These are phyloP conservation scores for Onygenales sp. DNA, from an alignment of 2,329 filamentous ascomycete genomes.

Conservation along the genomic window DNA sequence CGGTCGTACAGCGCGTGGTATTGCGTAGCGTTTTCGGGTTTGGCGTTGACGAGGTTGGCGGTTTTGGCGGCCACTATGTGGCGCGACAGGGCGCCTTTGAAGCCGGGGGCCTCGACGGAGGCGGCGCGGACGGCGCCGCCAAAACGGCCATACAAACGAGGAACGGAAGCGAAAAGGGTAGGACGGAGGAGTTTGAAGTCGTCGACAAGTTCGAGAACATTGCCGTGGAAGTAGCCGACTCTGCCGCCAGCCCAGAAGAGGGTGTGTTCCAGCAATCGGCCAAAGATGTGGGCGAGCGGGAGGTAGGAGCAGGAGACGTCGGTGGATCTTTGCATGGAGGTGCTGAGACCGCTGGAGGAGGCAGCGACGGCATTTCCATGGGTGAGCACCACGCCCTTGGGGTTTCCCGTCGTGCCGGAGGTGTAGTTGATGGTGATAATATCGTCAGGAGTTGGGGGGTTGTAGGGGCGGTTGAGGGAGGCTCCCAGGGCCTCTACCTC, in stretches of 20 bases:
- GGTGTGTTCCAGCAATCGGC: slow-evolving; percentile 70
- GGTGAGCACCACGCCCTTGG: slow-evolving; percentile 60
- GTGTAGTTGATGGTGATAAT: slow-evolving; percentile 66
- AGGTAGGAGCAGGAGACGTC: slow-evolving; percentile 78
- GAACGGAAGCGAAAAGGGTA: slow-evolving; percentile 77
- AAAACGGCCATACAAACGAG: slow-evolving; percentile 85
- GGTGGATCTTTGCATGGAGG: slow-evolving; percentile 41
- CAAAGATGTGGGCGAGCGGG: slow-evolving; percentile 88
- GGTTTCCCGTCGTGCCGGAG: slow-evolving; percentile 54
- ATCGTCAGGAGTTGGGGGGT: slow-evolving; percentile 64
- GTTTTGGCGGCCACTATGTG: slow-evolving; percentile 73
- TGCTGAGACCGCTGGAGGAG: slow-evolving; percentile 51
- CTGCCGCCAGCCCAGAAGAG: slow-evolving; percentile 61
- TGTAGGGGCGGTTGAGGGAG: slow-evolving; percentile 58
- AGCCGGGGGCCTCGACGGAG: slow-evolving; percentile 67
- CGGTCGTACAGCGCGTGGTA: slow-evolving; percentile 45
- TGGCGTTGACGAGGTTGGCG: slow-evolving; percentile 62
- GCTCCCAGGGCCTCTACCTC: slow-evolving; percentile 76
- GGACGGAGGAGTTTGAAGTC: slow-evolving; percentile 83
- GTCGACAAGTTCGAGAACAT: slow-evolving; percentile 75
- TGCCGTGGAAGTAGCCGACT: slow-evolving; percentile 90
- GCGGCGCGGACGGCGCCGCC: slow-evolving; percentile 69
- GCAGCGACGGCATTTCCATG: slow-evolving; percentile 74
- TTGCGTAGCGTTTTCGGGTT: slow-evolving; percentile 60
- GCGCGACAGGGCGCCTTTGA: slow-evolving; percentile 72